Percentiles rank a stretch among this genome's conserved stretches.
phyloP scores from a whole-genome alignment of 1,284 basidiomycete species.

The Ustilago hordei region DNA sequence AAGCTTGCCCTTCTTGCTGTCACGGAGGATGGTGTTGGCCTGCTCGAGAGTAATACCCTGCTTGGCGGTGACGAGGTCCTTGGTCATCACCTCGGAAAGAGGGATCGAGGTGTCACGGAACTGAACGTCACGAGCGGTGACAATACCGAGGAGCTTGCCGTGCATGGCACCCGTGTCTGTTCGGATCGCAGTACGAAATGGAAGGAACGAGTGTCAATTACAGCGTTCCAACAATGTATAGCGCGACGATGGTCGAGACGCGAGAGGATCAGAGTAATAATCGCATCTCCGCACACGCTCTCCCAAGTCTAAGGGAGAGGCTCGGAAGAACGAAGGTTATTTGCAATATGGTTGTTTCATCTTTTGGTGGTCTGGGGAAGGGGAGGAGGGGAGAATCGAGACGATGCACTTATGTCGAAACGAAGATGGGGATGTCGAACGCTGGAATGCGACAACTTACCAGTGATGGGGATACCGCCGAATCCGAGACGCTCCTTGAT shows the following conservation, averaged over 20 bases:
- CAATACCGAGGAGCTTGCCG: conserved; percentile 93
- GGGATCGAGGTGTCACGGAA: conserved; percentile 80
- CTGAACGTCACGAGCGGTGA: conserved; percentile 95
- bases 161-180: conserved; percentile 86
- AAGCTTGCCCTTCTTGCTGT: conserved; percentile 97
- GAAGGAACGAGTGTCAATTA: conserved; percentile 6
- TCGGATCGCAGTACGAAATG: background rate
- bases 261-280: conserved; percentile 70
- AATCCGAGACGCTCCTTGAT: conserved; percentile 94
- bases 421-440: background rate
- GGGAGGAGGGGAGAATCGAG: background rate
- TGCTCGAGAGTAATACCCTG: conserved; percentile 78
- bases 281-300: conserved; percentile 78
- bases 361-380: conserved; percentile 15
- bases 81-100: conserved; percentile 91
- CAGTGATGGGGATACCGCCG: conserved; percentile 97
- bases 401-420: background rate
- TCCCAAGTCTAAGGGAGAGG: conserved; percentile 75
- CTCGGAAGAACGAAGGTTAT: conserved; percentile 90
- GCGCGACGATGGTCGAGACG: background rate
- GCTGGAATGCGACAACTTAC: conserved; percentile 73
- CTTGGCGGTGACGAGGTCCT: conserved; percentile 65
- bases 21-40: conserved; percentile 93
- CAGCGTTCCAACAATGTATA: background rate
- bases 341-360: conserved; percentile 51